Evolutionary conservation across 2,329 filamentous ascomycete species (phyloP), one percentile per base, ranked within the genome.

Genomic region (Chaetomiaceae sp.): DNA sequence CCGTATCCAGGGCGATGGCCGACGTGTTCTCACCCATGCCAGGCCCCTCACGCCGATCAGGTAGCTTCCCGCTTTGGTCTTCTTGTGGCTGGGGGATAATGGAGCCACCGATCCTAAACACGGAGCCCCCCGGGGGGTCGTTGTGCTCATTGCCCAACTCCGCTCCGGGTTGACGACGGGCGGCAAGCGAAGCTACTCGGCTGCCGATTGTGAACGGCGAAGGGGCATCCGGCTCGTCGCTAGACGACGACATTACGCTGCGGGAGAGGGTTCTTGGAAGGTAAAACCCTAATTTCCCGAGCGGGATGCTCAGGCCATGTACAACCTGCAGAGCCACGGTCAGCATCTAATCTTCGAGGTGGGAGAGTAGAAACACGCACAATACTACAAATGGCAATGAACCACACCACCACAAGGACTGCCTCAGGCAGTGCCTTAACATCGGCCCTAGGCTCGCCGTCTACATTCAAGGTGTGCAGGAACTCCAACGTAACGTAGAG

Each of bases 401-500:
- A 96, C 90, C 90, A 96, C 16, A 96, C 85, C 0, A 95, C 80
- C 1, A 92, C 75, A 2, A 75, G 76, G 48, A 89, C 78, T 0
- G 81, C 76, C 58, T 95, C 87, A 4, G 75, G 75, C 1, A 95
- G 71, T 8, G 78, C 71, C 29, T 72, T 69, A 0, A 89, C 85
- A 65, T 95, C 89, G 32, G 77, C 73, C 25, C 89, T 77, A 13
- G 81, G 71, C 29, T 77, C 65, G 0, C 81, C 84, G 48, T 87
- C 73, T 7, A 82, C 79, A 0, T 76, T 80, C n/a, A 81, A 64
- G 2, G 54, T 71, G 27, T 67, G 71, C 45, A 96, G 74, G 56
- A 91, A 96, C 21, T 95, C 88, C 1, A 88, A 69, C 36, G 81
- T 85, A 56, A 96, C 75, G 64, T 90, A 95, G 5, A 96, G 77